Conservation (phyloP, 2,329 filamentous ascomycete genomes). For the Paecilomyces fulvus region DNA sequence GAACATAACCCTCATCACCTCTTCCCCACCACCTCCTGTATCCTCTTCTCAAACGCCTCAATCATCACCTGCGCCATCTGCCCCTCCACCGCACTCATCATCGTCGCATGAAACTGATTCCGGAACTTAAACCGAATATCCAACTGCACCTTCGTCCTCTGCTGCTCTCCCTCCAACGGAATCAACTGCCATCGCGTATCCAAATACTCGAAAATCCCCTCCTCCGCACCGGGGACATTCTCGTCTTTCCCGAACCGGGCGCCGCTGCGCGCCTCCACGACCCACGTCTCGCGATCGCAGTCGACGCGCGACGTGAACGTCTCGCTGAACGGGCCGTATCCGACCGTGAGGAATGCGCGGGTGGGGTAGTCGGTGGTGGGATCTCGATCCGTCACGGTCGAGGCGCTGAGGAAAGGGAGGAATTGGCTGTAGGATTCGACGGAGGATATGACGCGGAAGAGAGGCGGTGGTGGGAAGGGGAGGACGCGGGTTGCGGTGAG, state of each 20-base stretch:
- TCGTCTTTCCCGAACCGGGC: slow-evolving; percentile 56
- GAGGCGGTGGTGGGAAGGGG: slow-evolving; percentile 58
- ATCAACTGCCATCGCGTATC: slow-evolving; percentile 37
- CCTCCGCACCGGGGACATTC: slow-evolving; percentile 39
- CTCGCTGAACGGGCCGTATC: slow-evolving; percentile 77
- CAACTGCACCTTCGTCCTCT: slow-evolving; percentile 64
- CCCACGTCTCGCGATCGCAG: slow-evolving; percentile 58
- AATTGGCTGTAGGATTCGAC: slow-evolving; percentile 76
- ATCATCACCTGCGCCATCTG: slow-evolving; percentile 85
- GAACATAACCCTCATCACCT: neutral
- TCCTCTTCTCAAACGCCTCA: slow-evolving; percentile 80
- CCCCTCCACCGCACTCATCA: slow-evolving; percentile 73
- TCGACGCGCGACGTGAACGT: slow-evolving; percentile 71
- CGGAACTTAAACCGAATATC: slow-evolving; percentile 74
- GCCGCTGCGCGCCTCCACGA: slow-evolving; percentile 62
- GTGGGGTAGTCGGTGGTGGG: slow-evolving; percentile 48
- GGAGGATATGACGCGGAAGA: slow-evolving; percentile 84
- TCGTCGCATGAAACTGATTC: slow-evolving; percentile 76
- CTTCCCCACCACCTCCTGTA: slow-evolving; percentile 48
- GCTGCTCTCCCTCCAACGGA: slow-evolving; percentile 23
- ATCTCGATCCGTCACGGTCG: slow-evolving; percentile 69
- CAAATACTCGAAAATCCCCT: slow-evolving; percentile 38
- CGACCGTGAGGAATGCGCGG: slow-evolving; percentile 70
- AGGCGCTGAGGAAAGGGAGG: slow-evolving; percentile 81
- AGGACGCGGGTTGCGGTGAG: slow-evolving; percentile 68